A percentile compares a stretch with the other conserved stretches of the same genome.
Conservation (phyloP, 2,329 filamentous ascomycete genomes). For the Uncinocarpus reesii region DNA sequence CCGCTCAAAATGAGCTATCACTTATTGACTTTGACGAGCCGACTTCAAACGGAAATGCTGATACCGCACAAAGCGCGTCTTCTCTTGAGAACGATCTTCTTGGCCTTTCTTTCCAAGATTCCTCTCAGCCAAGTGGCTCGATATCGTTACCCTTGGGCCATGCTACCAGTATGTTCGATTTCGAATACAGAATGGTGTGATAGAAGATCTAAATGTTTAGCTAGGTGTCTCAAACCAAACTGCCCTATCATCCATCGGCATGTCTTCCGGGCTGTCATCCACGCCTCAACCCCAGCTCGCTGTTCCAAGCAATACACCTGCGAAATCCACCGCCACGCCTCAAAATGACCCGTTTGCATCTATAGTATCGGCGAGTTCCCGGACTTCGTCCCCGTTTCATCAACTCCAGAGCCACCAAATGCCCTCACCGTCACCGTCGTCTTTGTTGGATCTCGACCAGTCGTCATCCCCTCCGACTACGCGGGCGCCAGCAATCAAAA, state of each 20-base stretch:
- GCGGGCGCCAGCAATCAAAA: constrained; percentile 28
- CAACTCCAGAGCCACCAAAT: constrained; percentile 21
- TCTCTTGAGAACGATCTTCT: constrained; percentile 83
- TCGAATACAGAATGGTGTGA: neutral
- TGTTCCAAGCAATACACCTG: constrained; percentile 23
- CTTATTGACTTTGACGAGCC: constrained; percentile 78
- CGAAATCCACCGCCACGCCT: constrained; percentile 29
- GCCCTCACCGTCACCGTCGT: constrained; percentile 21
- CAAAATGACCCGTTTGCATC: constrained; percentile 53
- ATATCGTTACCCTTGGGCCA: constrained; percentile 69
- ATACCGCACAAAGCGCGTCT: constrained; percentile 44
- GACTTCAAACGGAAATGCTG: constrained; percentile 39
- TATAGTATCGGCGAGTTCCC: constrained; percentile 43
- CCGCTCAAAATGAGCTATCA: constrained; percentile 68
- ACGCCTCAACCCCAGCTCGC: constrained; percentile 42
- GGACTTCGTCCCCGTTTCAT: constrained; percentile 36
- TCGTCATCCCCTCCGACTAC: constrained; percentile 18
- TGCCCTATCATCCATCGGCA: constrained; percentile 19
- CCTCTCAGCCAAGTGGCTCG: constrained; percentile 56
- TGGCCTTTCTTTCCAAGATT: constrained; percentile 69
- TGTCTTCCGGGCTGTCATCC: constrained; percentile 35
- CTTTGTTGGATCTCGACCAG: constrained; percentile 28
- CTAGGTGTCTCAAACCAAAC: constrained; percentile 1
- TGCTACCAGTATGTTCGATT: constrained; percentile 29
- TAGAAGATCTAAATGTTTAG: neutral